Conservation (phyloP, 225 moss, liverwort and hornwort genomes). For the Takakia lepidozioides region DNA sequence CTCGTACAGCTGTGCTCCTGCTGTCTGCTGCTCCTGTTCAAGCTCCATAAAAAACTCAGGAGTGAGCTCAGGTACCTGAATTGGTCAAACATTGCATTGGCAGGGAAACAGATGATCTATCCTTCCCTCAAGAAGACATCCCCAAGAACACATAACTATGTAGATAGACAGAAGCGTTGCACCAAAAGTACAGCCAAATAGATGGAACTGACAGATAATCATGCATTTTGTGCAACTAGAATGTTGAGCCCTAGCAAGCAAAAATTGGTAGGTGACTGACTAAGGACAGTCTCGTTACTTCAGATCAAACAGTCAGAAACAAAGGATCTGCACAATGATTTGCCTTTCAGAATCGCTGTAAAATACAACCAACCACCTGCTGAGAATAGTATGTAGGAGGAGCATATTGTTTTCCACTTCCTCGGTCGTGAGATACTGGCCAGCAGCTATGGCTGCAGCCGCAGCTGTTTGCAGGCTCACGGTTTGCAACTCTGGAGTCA, state of each 20-base stretch:
- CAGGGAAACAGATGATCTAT: too few species aligned
- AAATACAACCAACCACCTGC: slow-evolving; percentile 25
- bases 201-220: not conserved
- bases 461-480: slow-evolving; percentile 94
- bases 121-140: too few species aligned
- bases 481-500: slow-evolving; percentile 85
- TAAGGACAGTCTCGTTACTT: not conserved
- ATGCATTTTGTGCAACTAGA: not conserved
- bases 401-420: slow-evolving; percentile 30
- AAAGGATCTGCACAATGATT: slow-evolving; percentile 10
- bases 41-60: slow-evolving; percentile 9
- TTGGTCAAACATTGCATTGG: not conserved
- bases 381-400: slow-evolving; percentile 34
- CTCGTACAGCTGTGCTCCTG: slow-evolving; percentile 29
- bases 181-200: too few species aligned
- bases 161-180: too few species aligned
- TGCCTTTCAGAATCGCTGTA: slow-evolving; percentile 13
- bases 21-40: slow-evolving; percentile 21
- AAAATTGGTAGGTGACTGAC: not conserved
- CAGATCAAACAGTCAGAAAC: too few species aligned
- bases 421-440: slow-evolving; percentile 62
- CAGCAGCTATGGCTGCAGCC: slow-evolving; percentile 82
- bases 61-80: slow-evolving; percentile 5
- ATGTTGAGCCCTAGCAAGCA: not conserved
- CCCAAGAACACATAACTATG: too few species aligned